Base-by-base conservation (phyloP, 352 stramenopile genomes). In the Globisporangium cylindrosporum region DNA sequence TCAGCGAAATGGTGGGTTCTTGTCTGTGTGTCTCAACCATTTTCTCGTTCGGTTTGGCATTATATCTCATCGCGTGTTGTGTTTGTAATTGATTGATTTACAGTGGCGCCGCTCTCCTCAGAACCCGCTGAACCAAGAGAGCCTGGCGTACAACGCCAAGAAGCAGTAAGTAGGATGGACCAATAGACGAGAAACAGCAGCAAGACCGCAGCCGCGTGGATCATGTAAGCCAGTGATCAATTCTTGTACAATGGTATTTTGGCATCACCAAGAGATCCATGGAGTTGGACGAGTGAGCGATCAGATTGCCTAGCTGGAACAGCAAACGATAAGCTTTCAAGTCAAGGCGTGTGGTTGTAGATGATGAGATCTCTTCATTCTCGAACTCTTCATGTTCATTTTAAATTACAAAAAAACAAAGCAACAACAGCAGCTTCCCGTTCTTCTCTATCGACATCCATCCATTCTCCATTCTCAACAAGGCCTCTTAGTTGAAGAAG, bases 351-450 rank as follows among this genome's bases (percentile, higher is more conserved):
- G 38, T 46, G 43, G 41, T 10, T 49, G 41, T 22, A 10, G 41
- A 51, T 51, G 18, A 51, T 12, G 43, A 51, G 7, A 24, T 51
- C 43, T 51, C 43, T 51, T 51, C 7, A 51, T 2, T 51, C 43
- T 51, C 43, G 8, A 12, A 51, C 43, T 51, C 18, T 51, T 24
- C 18, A 51, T 51, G 43, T 24, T 51, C 43, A 51, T 51, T 51
- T 51, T 51, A 51, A 51, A 51, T 51, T 51, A 51, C 43, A 51
- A 24, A 51, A 46, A 51, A 51, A 51, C 41, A 49, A 49, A 20
- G 15, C 12, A 46, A 49, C 41, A 49, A 10, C 18, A 51, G 18
- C 43, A 51, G 43, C 43, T n/a, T 51, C 7, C 43, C 18, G 14
- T 51, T n/a, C 18, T 51, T 51, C 43, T 51, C 43, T 51, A 51